phyloP scores from a whole-genome alignment of 805 yeast species.

The Schwanniomyces sp. region DNA sequence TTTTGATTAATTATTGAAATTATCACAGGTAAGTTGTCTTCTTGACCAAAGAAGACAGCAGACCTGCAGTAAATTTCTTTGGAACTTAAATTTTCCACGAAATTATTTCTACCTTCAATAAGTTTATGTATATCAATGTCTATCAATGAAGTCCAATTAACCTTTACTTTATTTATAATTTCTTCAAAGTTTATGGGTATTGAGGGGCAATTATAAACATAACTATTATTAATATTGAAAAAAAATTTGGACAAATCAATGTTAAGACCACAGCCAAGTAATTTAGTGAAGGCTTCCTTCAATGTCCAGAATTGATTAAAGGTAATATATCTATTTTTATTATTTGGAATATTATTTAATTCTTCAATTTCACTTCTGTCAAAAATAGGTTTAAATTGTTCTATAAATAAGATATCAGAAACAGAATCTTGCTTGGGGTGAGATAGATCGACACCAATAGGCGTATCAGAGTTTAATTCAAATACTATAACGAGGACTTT shows the following conservation, averaged over 20 bases:
- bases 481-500: constrained; percentile 48
- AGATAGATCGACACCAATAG: constrained; percentile 40
- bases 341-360: constrained; percentile 19
- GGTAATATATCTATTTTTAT: constrained; percentile 19
- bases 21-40: constrained; percentile 14
- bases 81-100: constrained; percentile 2
- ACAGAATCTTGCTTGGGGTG: constrained; percentile 28
- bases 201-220: not conserved
- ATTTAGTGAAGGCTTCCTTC: constrained; percentile 74
- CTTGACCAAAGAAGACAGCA: constrained; percentile 4
- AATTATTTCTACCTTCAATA: constrained; percentile 1
- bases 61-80: constrained; percentile 9
- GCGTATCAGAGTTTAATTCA: constrained; percentile 17
- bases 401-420: constrained; percentile 25
- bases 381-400: constrained; percentile 44
- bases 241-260: constrained; percentile 19
- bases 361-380: constrained; percentile 30
- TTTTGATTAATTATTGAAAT: constrained; percentile 13
- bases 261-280: constrained; percentile 57
- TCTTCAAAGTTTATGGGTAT: not conserved
- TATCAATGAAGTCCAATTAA: constrained; percentile 11
- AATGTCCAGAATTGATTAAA: constrained; percentile 74
- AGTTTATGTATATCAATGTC: constrained; percentile 6
- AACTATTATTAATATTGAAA: constrained; percentile 8
- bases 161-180: not conserved